Conservation (phyloP, 2,329 filamentous ascomycete genomes). For the Arthrinium puccinioides region DNA sequence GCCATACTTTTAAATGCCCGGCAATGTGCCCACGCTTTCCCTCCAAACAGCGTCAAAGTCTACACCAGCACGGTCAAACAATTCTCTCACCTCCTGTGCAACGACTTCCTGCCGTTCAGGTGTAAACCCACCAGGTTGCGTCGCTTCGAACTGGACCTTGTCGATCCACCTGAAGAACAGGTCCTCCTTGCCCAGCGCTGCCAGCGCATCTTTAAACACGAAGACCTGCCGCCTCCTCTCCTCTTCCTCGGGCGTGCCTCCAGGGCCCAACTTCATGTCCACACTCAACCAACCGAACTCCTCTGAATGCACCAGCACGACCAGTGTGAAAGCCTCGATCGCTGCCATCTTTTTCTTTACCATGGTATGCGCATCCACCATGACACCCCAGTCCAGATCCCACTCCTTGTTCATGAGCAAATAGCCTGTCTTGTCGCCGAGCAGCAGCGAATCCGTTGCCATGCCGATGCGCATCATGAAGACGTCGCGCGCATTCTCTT, state of each 20-base stretch:
- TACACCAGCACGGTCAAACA: conserved; percentile 70
- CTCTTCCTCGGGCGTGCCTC: conserved; percentile 44
- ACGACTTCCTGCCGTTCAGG: conserved; percentile 64
- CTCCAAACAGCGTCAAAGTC: conserved; percentile 77
- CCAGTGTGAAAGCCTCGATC: conserved; percentile 62
- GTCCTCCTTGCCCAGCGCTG: conserved; percentile 73
- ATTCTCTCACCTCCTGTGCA: conserved; percentile 64
- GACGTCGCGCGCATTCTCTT: conserved; percentile 43
- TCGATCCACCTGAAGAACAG: conserved; percentile 92
- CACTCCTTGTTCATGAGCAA: conserved; percentile 78
- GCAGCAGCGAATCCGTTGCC: conserved; percentile 60
- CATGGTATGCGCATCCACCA: conserved; percentile 66
- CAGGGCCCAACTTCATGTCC: conserved; percentile 36
- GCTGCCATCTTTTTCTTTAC: conserved; percentile 54
- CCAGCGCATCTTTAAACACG: conserved; percentile 69
- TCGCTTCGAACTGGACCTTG: conserved; percentile 81
- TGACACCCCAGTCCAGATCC: conserved; percentile 79
- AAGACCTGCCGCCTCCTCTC: conserved; percentile 67
- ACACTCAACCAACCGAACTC: conserved; percentile 67
- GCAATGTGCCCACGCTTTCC: conserved; percentile 47
- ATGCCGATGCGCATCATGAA: conserved; percentile 56
- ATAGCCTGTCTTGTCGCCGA: conserved; percentile 79
- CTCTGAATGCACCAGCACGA: conserved; percentile 62
- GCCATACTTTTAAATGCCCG: too few species aligned
- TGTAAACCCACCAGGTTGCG: conserved; percentile 70